phyloP scores from a whole-genome alignment of 257 asterid species.

The Scutellaria baicalensis region DNA sequence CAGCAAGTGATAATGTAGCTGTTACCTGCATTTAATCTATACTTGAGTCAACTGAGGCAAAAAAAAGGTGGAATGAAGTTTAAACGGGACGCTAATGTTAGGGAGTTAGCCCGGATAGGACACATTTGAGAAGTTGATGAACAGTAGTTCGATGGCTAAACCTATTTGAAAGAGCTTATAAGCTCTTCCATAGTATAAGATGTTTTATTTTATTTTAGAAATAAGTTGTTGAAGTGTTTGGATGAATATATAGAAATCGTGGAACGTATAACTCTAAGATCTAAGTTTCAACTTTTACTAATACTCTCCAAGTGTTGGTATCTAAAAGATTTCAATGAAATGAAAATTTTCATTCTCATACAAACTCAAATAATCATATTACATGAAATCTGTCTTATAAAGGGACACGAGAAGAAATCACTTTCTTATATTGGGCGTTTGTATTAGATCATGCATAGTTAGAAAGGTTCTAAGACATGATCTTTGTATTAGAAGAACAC shows the following conservation, averaged over 20 bases:
- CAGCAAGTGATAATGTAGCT: slow-evolving; percentile 91
- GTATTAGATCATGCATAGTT: not conserved
- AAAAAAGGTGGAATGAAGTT: not conserved
- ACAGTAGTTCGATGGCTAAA: too few relatives aligned
- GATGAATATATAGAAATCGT: too few relatives aligned
- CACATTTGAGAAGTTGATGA: too few relatives aligned
- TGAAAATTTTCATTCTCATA: not conserved
- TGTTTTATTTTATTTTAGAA: too few relatives aligned
- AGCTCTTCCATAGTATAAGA: too few relatives aligned
- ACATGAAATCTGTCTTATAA: not conserved
- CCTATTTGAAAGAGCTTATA: too few relatives aligned
- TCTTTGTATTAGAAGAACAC: not conserved
- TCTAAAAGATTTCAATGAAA: not conserved
- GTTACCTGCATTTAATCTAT: slow-evolving; percentile 62
- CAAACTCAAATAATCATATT: not conserved
- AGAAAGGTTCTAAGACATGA: not conserved
- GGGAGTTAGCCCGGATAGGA: too few relatives aligned
- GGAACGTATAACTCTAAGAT: too few relatives aligned
- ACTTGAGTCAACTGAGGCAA: not conserved
- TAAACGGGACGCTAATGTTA: not conserved
- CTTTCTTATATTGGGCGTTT: not conserved
- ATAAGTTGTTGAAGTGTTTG: too few relatives aligned
- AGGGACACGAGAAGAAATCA: not conserved
- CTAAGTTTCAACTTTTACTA: too few relatives aligned
- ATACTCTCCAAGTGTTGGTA: too few relatives aligned